Evolutionary conservation across 2,329 filamentous ascomycete genomes (phyloP).

Genomic region (Chalaropsis ovoidea): DNA sequence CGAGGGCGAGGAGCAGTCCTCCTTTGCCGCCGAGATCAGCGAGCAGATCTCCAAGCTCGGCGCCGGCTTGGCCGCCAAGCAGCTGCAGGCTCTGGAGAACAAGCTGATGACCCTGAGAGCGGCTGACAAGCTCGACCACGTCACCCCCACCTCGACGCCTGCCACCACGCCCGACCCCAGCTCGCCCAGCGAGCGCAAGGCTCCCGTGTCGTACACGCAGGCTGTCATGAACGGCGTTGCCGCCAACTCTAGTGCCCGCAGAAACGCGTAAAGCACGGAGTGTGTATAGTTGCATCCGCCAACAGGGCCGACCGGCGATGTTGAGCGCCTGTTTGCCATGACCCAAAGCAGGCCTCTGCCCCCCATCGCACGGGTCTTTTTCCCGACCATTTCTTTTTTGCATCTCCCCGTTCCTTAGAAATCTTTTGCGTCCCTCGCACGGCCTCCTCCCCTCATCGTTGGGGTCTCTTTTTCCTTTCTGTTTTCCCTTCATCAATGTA

Average conservation of each 20-base stretch:
- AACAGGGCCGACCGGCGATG: neutral
- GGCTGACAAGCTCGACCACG: conserved; percentile 40
- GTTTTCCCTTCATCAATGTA: conserved; percentile 5
- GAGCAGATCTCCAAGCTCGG: conserved; percentile 52
- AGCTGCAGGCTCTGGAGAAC: conserved; percentile 38
- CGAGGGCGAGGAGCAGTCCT: conserved; percentile 47
- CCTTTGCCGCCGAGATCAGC: conserved; percentile 54
- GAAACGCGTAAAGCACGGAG: conserved; percentile 13
- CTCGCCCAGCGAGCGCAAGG: conserved; percentile 18
- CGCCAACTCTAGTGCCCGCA: conserved; percentile 10
- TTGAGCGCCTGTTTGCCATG: neutral
- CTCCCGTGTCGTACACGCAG: conserved; percentile 1
- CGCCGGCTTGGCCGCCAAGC: conserved; percentile 55
- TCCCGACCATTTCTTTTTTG: neutral
- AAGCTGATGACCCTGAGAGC: conserved; percentile 26
- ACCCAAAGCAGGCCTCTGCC: neutral
- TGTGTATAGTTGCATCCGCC: neutral
- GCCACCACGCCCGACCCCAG: conserved; percentile 58
- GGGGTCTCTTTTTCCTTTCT: neutral
- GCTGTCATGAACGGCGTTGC: conserved; percentile 8
- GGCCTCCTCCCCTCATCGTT: neutral
- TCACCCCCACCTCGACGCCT: conserved; percentile 46
- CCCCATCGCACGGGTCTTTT: no score
- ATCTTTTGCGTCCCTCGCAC: neutral
- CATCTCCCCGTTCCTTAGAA: neutral